phyloP scores from a whole-genome alignment of 2,329 filamentous ascomycete species.

The Dothideomycetes sp. region DNA sequence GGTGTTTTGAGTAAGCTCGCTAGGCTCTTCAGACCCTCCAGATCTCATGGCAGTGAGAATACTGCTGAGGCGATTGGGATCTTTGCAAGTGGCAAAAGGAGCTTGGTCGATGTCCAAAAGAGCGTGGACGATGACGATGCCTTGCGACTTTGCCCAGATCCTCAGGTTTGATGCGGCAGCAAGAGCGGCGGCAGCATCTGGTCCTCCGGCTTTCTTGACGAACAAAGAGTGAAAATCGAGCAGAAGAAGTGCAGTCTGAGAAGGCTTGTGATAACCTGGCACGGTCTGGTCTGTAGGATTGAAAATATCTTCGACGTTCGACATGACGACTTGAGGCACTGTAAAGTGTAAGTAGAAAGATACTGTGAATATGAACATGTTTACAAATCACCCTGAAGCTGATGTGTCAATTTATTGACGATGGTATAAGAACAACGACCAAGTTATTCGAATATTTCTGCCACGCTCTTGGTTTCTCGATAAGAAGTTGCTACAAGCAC shows the following conservation, averaged over 20 bases:
- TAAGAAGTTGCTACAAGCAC: no score
- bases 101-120: slow-evolving; percentile 20
- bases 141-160: slow-evolving; percentile 23
- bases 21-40: slow-evolving; percentile 11
- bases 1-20: slow-evolving; percentile 11
- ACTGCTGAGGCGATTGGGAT: slow-evolving; percentile 11
- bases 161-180: slow-evolving; percentile 19
- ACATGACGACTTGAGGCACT: no score
- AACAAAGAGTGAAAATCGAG: slow-evolving; percentile 25
- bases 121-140: slow-evolving; percentile 23
- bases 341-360: no score
- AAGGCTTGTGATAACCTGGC: slow-evolving; percentile 20
- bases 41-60: slow-evolving; percentile 14
- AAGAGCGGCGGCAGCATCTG: slow-evolving; percentile 16
- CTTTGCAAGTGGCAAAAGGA: slow-evolving; percentile 21
- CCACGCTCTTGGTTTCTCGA: no score
- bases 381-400: no score
- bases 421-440: no score
- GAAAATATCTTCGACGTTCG: no score
- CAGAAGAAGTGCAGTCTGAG: slow-evolving; percentile 25
- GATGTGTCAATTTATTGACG: no score
- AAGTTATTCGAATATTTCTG: no score
- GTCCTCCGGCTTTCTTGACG: slow-evolving; percentile 15
- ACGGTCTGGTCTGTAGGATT: slow-evolving; percentile 10
- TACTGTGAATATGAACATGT: no score